Conservation (phyloP, 805 yeast species). For the Candida ponderosae region DNA sequence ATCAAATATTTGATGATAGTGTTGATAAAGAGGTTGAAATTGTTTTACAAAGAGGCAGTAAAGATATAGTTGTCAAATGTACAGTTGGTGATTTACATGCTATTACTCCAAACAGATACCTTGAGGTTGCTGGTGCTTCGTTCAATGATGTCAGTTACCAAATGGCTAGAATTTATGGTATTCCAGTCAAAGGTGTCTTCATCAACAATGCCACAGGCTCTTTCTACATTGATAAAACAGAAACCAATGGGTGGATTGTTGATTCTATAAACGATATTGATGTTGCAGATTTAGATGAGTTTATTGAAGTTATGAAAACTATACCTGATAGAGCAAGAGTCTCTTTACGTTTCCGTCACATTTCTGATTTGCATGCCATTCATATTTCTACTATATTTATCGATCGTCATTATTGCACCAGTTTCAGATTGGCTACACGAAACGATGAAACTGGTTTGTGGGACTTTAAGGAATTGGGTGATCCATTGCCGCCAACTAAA, state of each 20-base stretch:
- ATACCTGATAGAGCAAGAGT: slow-evolving; percentile 76
- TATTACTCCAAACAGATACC: slow-evolving; percentile 75
- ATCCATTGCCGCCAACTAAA: slow-evolving; percentile 49
- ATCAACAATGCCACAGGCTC: slow-evolving; percentile 73
- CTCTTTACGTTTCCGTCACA: slow-evolving; percentile 63
- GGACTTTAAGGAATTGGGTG: slow-evolving; percentile 43
- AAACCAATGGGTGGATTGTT: slow-evolving; percentile 71
- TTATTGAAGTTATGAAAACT: slow-evolving; percentile 66
- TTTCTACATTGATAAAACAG: slow-evolving; percentile 51
- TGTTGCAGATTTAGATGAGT: slow-evolving; percentile 66
- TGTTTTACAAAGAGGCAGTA: slow-evolving; percentile 69
- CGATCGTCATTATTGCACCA: slow-evolving; percentile 80
- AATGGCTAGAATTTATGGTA: slow-evolving; percentile 75
- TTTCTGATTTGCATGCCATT: slow-evolving; percentile 74
- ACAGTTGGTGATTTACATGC: slow-evolving; percentile 68
- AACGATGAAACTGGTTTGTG: slow-evolving; percentile 48
- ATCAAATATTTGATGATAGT: slow-evolving; percentile 66
- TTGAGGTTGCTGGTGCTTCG: slow-evolving; percentile 80
- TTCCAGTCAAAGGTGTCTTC: slow-evolving; percentile 82
- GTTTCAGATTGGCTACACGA: slow-evolving; percentile 63
- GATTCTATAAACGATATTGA: slow-evolving; percentile 71
- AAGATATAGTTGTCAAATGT: slow-evolving; percentile 40
- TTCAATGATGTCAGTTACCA: slow-evolving; percentile 85
- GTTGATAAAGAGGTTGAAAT: slow-evolving; percentile 54
- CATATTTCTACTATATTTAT: slow-evolving; percentile 57